These are phyloP conservation scores for Coemansia sp. DNA, from an alignment of 192 early-diverging fungal species.

Conservation along the genomic window DNA sequence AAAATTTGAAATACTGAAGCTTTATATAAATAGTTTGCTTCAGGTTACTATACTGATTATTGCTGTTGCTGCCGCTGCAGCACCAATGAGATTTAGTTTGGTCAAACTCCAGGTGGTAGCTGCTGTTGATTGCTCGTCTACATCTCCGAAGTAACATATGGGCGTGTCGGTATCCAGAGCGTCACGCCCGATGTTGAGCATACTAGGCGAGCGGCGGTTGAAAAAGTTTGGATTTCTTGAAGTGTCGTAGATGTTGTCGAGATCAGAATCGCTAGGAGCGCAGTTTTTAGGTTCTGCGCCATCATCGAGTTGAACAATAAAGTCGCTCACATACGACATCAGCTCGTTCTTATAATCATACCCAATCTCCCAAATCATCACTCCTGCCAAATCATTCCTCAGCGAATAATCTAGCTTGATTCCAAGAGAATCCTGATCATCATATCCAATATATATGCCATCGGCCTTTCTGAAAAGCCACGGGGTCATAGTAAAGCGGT, in stretches of 20 bases:
- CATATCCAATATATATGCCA: constrained; percentile 68
- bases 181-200: constrained; percentile 3
- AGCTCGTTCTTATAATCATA: constrained; percentile 69
- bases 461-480: constrained; percentile 68
- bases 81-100: not conserved
- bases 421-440: constrained; percentile 64
- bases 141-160: constrained; percentile 38
- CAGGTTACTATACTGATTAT: not conserved
- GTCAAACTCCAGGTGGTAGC: not conserved
- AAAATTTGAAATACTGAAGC: not conserved
- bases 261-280: constrained; percentile 33
- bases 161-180: constrained; percentile 14
- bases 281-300: constrained; percentile 38
- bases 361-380: constrained; percentile 75
- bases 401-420: constrained; percentile 65
- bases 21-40: not conserved
- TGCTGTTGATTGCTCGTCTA: constrained; percentile 11
- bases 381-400: constrained; percentile 61
- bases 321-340: constrained; percentile 50
- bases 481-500: constrained; percentile 64
- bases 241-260: constrained; percentile 31
- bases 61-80: not conserved
- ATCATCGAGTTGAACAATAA: constrained; percentile 32
- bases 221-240: constrained; percentile 47
- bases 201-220: constrained; percentile 24